Conservation (phyloP, 106 monocot species). For the Dioscorea zingiberensis region DNA sequence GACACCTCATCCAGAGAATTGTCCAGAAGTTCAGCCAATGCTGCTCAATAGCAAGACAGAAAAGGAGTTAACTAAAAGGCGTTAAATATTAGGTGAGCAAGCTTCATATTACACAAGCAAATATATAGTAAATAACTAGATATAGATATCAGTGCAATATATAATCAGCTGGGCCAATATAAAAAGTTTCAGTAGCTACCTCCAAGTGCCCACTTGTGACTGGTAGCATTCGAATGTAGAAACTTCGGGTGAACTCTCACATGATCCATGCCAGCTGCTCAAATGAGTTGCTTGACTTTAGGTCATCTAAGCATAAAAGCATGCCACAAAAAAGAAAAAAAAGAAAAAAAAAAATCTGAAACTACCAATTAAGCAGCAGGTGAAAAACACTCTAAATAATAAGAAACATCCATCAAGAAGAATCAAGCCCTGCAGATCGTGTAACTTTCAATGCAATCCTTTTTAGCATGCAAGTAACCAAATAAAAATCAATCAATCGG, state of each 20-base stretch:
- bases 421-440: neutral
- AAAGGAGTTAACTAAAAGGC: neutral
- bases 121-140: too few species aligned
- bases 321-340: neutral
- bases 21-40: constrained; percentile 95
- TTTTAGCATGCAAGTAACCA: neutral
- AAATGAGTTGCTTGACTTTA: neutral
- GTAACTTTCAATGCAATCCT: neutral
- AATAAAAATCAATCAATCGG: too few species aligned
- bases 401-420: neutral
- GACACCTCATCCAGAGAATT: constrained; percentile 92
- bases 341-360: neutral
- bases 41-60: constrained; percentile 26
- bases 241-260: constrained; percentile 95
- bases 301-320: neutral
- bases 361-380: neutral
- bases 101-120: too few species aligned
- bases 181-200: constrained; percentile 24
- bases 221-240: constrained; percentile 97
- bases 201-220: constrained; percentile 98
- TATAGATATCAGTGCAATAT: neutral
- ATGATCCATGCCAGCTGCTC: constrained; percentile 69
- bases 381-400: neutral
- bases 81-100: neutral
- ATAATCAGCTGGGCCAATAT: neutral